These are phyloP conservation scores for Hypoxylon sp. DNA, from an alignment of 2,329 filamentous ascomycete species.

Conservation along the genomic window DNA sequence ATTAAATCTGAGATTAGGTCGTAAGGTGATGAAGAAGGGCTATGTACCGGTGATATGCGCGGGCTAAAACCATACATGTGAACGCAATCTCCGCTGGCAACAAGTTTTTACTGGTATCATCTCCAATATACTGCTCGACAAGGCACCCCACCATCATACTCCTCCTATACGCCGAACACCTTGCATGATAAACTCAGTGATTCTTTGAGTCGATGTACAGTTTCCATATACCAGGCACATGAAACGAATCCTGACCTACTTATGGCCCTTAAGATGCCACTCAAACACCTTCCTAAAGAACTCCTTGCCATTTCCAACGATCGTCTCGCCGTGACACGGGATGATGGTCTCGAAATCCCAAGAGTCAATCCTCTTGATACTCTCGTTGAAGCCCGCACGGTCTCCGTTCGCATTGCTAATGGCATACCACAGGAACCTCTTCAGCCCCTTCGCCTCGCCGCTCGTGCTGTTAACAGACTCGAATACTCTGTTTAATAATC, in stretches of 20 bases:
- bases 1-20: not conserved
- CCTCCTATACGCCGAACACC: slow-evolving; percentile 5
- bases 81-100: slow-evolving; percentile 1
- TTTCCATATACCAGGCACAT: not conserved
- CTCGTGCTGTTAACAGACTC: slow-evolving; percentile 69
- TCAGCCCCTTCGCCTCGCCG: slow-evolving; percentile 78
- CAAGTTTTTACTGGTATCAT: slow-evolving; percentile 32
- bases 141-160: too few relatives aligned
- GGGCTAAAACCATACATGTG: not conserved
- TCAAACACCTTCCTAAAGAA: slow-evolving; percentile 82
- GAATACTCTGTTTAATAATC: slow-evolving; percentile 60
- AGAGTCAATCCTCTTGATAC: slow-evolving; percentile 73
- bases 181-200: not conserved
- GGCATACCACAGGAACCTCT: slow-evolving; percentile 85
- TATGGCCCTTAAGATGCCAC: slow-evolving; percentile 76
- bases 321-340: slow-evolving; percentile 92
- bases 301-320: slow-evolving; percentile 79
- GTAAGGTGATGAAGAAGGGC: not conserved
- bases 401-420: slow-evolving; percentile 67
- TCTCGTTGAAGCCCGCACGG: slow-evolving; percentile 76
- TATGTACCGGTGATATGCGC: not conserved
- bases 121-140: slow-evolving; percentile 5
- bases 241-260: slow-evolving; percentile 41
- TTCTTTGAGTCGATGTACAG: not conserved
- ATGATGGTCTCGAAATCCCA: slow-evolving; percentile 92